phyloP scores from a whole-genome alignment of 257 asterid species.

The Nicotiana tabacum region DNA sequence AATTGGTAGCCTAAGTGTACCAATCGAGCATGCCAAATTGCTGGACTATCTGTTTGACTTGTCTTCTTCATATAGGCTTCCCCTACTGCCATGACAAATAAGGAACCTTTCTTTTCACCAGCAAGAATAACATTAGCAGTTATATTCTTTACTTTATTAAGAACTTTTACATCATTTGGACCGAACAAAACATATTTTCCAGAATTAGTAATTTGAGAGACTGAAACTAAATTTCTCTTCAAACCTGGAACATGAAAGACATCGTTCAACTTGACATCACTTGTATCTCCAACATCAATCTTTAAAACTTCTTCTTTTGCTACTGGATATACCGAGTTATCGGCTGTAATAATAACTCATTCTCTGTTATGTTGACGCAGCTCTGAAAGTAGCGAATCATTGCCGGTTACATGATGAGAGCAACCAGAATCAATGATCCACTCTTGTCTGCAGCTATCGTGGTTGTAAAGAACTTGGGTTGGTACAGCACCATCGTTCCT shows the following conservation, averaged over 20 bases:
- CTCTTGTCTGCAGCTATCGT: background rate
- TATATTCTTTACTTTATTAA: background rate
- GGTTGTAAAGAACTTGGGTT: background rate
- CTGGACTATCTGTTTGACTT: background rate
- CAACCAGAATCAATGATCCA: constrained; percentile 14
- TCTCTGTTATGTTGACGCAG: background rate
- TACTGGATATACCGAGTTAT: background rate
- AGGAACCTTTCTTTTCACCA: constrained; percentile 10
- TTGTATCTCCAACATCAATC: background rate
- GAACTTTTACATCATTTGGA: constrained; percentile 14
- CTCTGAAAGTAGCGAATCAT: constrained; percentile 5
- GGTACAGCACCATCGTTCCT: background rate
- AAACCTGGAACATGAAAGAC: constrained; percentile 17
- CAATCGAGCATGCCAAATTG: constrained; percentile 17
- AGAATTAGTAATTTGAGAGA: constrained; percentile 16
- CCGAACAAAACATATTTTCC: constrained; percentile 16
- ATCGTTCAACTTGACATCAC: background rate
- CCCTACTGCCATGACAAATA: background rate
- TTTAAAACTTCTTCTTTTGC: constrained; percentile 1
- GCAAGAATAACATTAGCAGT: background rate
- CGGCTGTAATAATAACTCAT: background rate
- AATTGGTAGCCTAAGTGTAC: constrained; percentile 16
- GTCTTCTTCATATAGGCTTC: constrained; percentile 17
- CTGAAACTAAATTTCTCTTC: constrained; percentile 14
- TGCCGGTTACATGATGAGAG: background rate